Conservation (phyloP, 495 filamentous ascomycete species). For the Aspergillus cavernicola region DNA sequence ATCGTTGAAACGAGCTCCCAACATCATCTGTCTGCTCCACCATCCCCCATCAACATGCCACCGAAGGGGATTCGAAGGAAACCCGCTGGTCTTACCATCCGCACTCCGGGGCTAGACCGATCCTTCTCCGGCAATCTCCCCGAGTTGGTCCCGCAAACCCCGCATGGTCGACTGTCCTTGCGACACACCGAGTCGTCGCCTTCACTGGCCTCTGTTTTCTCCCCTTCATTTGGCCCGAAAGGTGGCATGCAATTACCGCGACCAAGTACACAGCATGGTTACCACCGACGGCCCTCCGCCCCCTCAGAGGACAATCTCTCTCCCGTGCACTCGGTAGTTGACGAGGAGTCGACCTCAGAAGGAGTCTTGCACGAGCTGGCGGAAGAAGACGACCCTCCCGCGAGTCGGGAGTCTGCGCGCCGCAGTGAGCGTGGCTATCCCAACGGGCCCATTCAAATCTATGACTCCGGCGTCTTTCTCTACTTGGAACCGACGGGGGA, state of each 20-base stretch:
- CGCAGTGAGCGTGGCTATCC: conserved; percentile 76
- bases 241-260: conserved; percentile 64
- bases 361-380: conserved; percentile 40
- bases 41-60: conserved; percentile 82
- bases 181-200: conserved; percentile 70
- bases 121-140: conserved; percentile 32
- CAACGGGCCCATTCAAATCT: conserved; percentile 86
- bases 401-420: conserved; percentile 65
- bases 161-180: conserved; percentile 34
- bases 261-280: conserved; percentile 37
- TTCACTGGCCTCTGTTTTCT: conserved; percentile 54
- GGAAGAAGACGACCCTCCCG: conserved; percentile 77
- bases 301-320: conserved; percentile 27
- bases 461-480: conserved; percentile 86
- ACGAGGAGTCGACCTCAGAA: conserved; percentile 23
- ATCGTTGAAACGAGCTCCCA: conserved; percentile 39
- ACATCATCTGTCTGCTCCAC: conserved; percentile 64
- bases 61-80: conserved; percentile 65
- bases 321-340: conserved; percentile 23
- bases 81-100: conserved; percentile 71
- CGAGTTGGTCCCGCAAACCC: conserved; percentile 52
- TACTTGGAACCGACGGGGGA: conserved; percentile 87
- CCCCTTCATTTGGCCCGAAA: conserved; percentile 54
- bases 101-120: conserved; percentile 53
- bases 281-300: conserved; percentile 23